A percentile compares a stretch with the other conserved stretches of the same genome.
These are phyloP conservation scores for Withania somnifera DNA, from an alignment of 305 asterid genomes.

Conservation along the genomic window DNA sequence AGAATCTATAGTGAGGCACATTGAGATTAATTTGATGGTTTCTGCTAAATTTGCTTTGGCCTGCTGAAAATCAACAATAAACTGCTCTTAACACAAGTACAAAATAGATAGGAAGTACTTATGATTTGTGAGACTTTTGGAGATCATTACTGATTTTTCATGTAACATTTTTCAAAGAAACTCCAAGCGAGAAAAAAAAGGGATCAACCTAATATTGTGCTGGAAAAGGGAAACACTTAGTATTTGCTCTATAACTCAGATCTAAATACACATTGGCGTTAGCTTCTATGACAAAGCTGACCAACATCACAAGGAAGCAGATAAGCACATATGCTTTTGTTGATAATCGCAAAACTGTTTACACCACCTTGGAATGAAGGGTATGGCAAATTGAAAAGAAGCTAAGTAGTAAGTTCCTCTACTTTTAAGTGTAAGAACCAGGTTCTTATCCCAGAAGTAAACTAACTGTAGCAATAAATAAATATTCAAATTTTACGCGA, in stretches of 20 bases:
- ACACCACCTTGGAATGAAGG: no score
- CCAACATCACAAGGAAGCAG: not conserved
- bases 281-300: not conserved
- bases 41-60: not conserved
- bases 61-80: not conserved
- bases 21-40: not conserved
- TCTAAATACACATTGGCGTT: not conserved
- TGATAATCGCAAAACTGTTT: no score
- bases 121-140: not conserved
- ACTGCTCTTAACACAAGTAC: not conserved
- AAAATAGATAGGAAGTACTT: not conserved
- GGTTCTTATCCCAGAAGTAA: no score
- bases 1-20: not conserved
- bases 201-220: not conserved
- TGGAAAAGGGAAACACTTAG: not conserved
- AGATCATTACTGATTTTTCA: not conserved
- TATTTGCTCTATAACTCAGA: not conserved
- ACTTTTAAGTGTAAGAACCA: no score
- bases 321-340: no score
- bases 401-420: no score
- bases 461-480: no score
- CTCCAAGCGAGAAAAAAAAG: no score
- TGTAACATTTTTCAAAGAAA: not conserved
- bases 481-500: no score
- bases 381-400: no score